These are phyloP conservation scores for Trichoderma sp. DNA, from an alignment of 2,329 filamentous ascomycete genomes.

Conservation along the genomic window DNA sequence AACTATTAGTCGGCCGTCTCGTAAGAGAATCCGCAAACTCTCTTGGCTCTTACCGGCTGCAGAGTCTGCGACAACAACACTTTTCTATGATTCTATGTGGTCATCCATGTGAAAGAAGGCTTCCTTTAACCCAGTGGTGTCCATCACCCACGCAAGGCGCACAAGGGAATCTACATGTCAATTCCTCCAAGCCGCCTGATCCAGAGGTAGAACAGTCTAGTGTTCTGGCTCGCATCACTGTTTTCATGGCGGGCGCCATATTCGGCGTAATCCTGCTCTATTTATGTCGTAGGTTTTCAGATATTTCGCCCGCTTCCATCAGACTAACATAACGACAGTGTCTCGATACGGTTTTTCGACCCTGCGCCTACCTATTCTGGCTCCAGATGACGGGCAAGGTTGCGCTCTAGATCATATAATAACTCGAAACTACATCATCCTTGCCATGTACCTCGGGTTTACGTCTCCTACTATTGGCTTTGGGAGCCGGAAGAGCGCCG, in stretches of 20 bases:
- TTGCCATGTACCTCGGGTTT: neutral
- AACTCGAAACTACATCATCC: neutral
- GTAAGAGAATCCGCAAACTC: neutral
- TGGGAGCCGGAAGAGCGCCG: neutral
- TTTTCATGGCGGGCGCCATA: neutral
- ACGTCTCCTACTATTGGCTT: neutral
- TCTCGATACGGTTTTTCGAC: neutral
- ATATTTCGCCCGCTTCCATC: neutral
- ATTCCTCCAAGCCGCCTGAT: neutral
- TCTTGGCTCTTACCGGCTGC: neutral
- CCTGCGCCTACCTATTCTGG: neutral
- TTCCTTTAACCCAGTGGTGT: neutral
- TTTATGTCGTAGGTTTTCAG: neutral
- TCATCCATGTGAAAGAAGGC: neutral
- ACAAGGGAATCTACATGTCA: neutral
- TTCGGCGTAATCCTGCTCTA: neutral
- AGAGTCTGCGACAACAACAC: neutral
- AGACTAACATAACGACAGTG: neutral
- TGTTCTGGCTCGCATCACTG: neutral
- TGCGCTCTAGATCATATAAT: neutral
- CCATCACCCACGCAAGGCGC: neutral
- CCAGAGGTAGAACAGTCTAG: neutral
- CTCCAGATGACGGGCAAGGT: neutral
- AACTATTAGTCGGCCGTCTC: neutral
- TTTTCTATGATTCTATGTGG: neutral